A percentile compares a stretch with the other conserved stretches of the same genome.
Evolutionary conservation across 2,329 filamentous ascomycete genomes (phyloP).

Genomic region (Gnomoniopsis sp.): DNA sequence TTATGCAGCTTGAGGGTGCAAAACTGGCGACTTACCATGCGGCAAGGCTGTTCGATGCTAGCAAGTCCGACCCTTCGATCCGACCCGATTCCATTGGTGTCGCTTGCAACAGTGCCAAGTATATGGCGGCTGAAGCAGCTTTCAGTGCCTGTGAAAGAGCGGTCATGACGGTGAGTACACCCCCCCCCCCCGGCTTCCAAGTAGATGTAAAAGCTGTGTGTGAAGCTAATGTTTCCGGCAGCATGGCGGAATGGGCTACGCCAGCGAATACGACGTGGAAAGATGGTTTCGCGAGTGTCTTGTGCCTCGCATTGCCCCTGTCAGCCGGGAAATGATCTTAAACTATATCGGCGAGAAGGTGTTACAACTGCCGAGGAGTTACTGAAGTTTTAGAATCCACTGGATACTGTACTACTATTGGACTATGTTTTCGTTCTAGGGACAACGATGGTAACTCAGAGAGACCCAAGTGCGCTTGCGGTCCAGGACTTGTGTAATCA

Average conservation of each 20-base stretch:
- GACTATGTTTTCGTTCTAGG: too few species aligned
- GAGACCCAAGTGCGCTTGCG: too few species aligned
- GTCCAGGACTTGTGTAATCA: too few species aligned
- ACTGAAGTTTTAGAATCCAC: conserved; percentile 26
- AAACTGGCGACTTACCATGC: conserved; percentile 65
- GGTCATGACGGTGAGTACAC: conserved; percentile 39
- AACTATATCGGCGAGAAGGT: conserved; percentile 70
- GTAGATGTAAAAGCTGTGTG: not conserved
- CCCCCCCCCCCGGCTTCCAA: not conserved
- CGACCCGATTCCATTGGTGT: conserved; percentile 57
- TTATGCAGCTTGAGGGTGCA: conserved; percentile 62
- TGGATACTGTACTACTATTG: not conserved
- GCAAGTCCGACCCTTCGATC: conserved; percentile 46
- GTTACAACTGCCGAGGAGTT: conserved; percentile 64
- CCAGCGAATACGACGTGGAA: conserved; percentile 63
- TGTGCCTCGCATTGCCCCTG: conserved; percentile 61
- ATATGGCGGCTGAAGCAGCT: conserved; percentile 63
- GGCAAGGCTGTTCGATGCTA: conserved; percentile 57
- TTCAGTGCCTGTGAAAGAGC: conserved; percentile 61
- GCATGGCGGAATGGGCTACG: conserved; percentile 64
- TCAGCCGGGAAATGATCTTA: conserved; percentile 71
- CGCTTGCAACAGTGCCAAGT: conserved; percentile 68
- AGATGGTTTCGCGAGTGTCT: conserved; percentile 63
- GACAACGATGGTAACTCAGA: too few species aligned
- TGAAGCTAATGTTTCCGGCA: not conserved